Conservation (phyloP, 306 rosid species). For the Malus orientalis region DNA sequence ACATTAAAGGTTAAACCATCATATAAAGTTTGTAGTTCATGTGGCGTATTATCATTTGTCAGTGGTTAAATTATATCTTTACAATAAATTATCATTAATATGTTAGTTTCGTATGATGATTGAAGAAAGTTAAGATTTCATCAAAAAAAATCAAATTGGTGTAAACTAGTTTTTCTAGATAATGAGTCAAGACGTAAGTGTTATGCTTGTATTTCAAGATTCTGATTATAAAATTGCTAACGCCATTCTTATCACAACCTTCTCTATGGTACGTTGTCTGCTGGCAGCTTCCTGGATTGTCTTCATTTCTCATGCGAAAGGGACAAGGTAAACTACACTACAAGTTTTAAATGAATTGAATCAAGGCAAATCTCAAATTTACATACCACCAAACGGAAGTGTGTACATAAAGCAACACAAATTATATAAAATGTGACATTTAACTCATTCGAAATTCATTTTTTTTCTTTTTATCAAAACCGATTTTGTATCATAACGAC, state of each 20-base stretch:
- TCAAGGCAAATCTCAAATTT: background rate
- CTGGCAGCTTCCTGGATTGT: background rate
- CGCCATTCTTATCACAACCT: background rate
- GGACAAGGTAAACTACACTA: background rate
- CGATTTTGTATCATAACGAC: background rate
- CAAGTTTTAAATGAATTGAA: background rate
- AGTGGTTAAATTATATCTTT: too few species aligned
- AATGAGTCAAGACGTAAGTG: too few species aligned
- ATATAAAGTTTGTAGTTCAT: background rate
- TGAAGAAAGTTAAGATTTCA: too few species aligned
- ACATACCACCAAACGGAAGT: background rate
- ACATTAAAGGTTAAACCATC: background rate
- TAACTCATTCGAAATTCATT: background rate
- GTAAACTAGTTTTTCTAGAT: too few species aligned
- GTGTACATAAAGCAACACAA: background rate
- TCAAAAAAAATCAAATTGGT: too few species aligned
- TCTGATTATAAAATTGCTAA: background rate
- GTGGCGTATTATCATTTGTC: background rate
- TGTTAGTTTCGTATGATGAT: accelerated
- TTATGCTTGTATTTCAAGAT: background rate
- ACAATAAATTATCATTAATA: too few species aligned
- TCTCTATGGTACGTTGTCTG: background rate
- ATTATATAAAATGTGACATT: background rate
- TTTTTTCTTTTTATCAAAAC: too few species aligned
- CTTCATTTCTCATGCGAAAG: background rate